These are phyloP conservation scores for Aspergillus carlsbadensis DNA, from an alignment of 495 filamentous ascomycete species.

Conservation along the genomic window DNA sequence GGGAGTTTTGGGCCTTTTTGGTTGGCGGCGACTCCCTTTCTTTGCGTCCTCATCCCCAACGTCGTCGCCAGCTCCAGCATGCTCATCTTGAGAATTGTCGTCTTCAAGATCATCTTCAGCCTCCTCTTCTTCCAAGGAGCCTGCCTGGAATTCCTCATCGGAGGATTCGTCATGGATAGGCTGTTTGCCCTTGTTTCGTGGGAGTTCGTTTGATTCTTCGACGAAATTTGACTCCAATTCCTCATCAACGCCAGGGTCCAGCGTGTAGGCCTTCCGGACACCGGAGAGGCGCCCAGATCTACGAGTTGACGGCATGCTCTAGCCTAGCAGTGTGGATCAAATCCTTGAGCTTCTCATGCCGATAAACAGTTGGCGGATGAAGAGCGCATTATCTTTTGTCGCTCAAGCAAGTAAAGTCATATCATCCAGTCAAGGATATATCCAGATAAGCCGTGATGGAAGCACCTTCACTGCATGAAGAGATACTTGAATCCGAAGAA, in stretches of 20 bases:
- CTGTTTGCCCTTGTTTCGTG: constrained; percentile 22
- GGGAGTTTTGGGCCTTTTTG: not conserved
- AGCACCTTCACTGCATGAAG: too few species aligned
- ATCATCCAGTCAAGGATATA: too few species aligned
- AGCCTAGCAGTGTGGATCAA: not conserved
- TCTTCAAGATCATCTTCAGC: constrained; percentile 18
- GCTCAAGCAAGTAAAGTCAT: too few species aligned
- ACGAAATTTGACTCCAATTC: constrained; percentile 20
- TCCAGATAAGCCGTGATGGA: too few species aligned
- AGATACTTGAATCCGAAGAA: too few species aligned
- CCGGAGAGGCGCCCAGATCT: constrained; percentile 39
- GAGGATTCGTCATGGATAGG: constrained; percentile 20
- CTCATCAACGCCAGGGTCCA: constrained; percentile 38
- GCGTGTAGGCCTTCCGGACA: constrained; percentile 32
- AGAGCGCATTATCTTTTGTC: not conserved
- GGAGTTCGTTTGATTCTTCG: not conserved
- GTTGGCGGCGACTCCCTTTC: not conserved
- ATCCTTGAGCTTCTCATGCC: not conserved
- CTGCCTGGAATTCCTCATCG: constrained; percentile 22
- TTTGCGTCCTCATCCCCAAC: constrained; percentile 7
- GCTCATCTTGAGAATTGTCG: constrained; percentile 14
- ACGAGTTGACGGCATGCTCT: constrained; percentile 32
- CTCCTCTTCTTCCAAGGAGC: constrained; percentile 15
- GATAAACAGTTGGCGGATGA: too few species aligned
- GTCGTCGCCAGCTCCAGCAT: constrained; percentile 12